Evolutionary conservation across 2,329 filamentous ascomycete genomes (phyloP), one percentile per base, ranked within the genome.

Genomic region (Cryphonectria japonica): DNA sequence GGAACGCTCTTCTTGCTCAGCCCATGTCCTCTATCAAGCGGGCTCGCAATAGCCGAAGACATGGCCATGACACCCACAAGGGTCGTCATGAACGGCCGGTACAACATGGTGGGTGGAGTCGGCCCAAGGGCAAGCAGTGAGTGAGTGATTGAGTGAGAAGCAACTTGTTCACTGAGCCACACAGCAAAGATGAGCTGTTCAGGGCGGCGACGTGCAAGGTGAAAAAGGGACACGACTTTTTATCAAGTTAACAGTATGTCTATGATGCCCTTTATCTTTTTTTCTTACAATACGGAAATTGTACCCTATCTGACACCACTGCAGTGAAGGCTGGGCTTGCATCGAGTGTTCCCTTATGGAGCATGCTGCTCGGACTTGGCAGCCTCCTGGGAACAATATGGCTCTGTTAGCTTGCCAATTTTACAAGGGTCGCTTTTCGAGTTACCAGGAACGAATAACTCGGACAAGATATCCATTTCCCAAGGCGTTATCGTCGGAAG

Each of bases 1-100:
- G 73, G 71, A 2, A 71, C 65, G 32, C 59, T 34, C n/a, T 66
- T 61, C 60, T 60, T 71, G 2, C 26, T 62, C 41, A 50, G 8
- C n/a, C 46, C 50, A 7, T 41, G 66, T 2, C 66, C 60, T 2
- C 16, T n/a, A 54, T 65, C 61, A 26, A 71, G 37, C 11, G 69
- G 69, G 41, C 66, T 69, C n/a, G 69, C 66, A 1, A 52, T 39
- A 16, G 66, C 61, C 41, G 66, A 66, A 52, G 43, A 41, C 16
- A 68, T 50, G 41, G 61, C 50, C 22, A 67, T 39, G 26, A 52
- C 66, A 14, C 69, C 69, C 19, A 57, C 62, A 0, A 71, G 41
- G 60, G 66, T 60, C 41, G 41, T 39, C 54, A 66, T 11, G 11
- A 66, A 13, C 26, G 32, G 46, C 26, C 41, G 64, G 34, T 57